These are phyloP conservation scores for Talaromyces sp. DNA, from an alignment of 2,329 filamentous ascomycete species.

Conservation along the genomic window DNA sequence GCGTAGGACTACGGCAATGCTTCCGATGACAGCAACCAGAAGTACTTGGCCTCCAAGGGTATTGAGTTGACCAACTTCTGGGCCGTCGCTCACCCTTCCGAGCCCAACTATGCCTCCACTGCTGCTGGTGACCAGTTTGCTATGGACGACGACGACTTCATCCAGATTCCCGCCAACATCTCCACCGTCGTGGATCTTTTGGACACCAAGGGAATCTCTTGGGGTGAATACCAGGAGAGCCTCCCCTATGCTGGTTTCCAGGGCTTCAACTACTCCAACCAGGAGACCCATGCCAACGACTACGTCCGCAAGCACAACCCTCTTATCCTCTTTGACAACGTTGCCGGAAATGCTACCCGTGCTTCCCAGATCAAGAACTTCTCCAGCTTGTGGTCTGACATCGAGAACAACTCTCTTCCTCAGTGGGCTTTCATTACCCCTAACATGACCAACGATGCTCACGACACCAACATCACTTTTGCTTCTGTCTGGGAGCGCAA, in stretches of 20 bases:
- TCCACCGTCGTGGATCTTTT: slow-evolving; percentile 68
- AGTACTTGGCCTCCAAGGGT: slow-evolving; percentile 46
- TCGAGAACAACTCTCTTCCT: slow-evolving; percentile 62
- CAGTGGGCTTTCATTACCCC: slow-evolving; percentile 62
- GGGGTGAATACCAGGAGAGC: slow-evolving; percentile 75
- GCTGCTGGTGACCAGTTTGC: slow-evolving; percentile 72
- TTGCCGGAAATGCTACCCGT: slow-evolving; percentile 59
- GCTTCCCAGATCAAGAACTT: slow-evolving; percentile 73
- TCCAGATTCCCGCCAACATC: slow-evolving; percentile 58
- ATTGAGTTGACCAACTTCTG: slow-evolving; percentile 62
- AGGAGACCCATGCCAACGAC: slow-evolving; percentile 64
- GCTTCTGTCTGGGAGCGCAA: slow-evolving; percentile 66
- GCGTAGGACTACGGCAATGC: slow-evolving; percentile 60
- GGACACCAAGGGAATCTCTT: slow-evolving; percentile 63
- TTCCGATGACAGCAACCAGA: slow-evolving; percentile 52
- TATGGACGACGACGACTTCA: slow-evolving; percentile 66
- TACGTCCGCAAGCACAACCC: slow-evolving; percentile 82
- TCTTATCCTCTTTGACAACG: slow-evolving; percentile 64
- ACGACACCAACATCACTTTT: slow-evolving; percentile 69
- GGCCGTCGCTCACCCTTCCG: slow-evolving; percentile 68
- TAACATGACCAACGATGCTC: slow-evolving; percentile 65
- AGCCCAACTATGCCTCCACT: slow-evolving; percentile 72
- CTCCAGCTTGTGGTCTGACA: slow-evolving; percentile 65
- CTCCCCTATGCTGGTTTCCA: slow-evolving; percentile 74
- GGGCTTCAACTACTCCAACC: slow-evolving; percentile 64